Evolutionary conservation across 1,284 basidiomycete genomes (phyloP).

Genomic region (Ganoderma lingzhi): DNA sequence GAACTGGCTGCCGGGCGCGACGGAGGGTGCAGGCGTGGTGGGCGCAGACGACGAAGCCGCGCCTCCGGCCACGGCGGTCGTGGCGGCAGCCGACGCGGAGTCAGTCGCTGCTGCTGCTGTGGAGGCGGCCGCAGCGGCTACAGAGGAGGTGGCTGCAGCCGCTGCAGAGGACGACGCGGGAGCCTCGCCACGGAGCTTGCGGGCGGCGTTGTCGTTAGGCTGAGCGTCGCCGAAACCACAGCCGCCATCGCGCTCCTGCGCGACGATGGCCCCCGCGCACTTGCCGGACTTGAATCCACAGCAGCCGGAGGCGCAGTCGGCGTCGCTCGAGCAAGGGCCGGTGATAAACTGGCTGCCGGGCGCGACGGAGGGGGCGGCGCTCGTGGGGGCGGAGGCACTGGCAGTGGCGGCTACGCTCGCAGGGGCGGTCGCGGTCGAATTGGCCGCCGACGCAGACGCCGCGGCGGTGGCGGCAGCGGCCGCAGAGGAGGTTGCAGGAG

Average conservation of each 20-base stretch:
- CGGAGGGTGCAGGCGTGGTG: conserved; percentile 1
- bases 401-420: conserved; percentile 12
- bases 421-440: not conserved
- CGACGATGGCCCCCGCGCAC: conserved; percentile 26
- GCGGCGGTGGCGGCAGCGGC: no score
- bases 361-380: conserved; percentile 2
- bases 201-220: conserved; percentile 21
- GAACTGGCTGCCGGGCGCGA: conserved; percentile 22
- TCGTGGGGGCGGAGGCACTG: not conserved
- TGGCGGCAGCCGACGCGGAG: no score
- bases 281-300: conserved; percentile 25
- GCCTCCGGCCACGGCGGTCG: not conserved
- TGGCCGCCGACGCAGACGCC: not conserved
- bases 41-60: not conserved
- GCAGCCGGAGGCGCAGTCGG: conserved; percentile 26
- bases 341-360: conserved; percentile 24
- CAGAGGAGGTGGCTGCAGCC: not conserved
- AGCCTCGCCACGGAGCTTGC: not conserved
- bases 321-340: conserved; percentile 20
- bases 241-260: conserved; percentile 25
- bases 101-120: no score
- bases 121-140: not conserved
- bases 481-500: not conserved
- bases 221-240: conserved; percentile 24
- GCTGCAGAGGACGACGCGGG: not conserved